Evolutionary conservation across 2,329 filamentous ascomycete genomes (phyloP).

Genomic region (Pestalotiopsis sp.): DNA sequence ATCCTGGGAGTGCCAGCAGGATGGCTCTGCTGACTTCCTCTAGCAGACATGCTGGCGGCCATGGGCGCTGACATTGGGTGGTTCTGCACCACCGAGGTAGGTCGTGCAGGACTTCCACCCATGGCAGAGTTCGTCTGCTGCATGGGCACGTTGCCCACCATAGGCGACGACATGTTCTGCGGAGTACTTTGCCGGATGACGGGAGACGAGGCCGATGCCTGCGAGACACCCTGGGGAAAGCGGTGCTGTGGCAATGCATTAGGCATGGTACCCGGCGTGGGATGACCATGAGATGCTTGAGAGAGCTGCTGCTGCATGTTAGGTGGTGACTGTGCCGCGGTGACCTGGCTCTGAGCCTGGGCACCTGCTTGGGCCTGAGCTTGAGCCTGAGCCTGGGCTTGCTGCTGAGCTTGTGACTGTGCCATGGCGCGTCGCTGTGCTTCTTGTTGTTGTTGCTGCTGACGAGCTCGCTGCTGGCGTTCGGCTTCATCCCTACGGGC

Average conservation of each 20-base stretch:
- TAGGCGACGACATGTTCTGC: conserved; percentile 65
- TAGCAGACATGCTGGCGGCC: conserved; percentile 62
- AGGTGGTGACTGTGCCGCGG: conserved; percentile 32
- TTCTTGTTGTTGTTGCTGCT: conserved; percentile 26
- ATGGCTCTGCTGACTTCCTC: conserved; percentile 68
- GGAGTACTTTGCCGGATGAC: conserved; percentile 63
- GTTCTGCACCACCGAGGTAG: conserved; percentile 65
- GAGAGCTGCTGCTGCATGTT: conserved; percentile 32
- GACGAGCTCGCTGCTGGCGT: conserved; percentile 31
- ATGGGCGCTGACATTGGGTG: conserved; percentile 60
- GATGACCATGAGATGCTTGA: conserved; percentile 44
- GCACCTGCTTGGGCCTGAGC: conserved; percentile 22
- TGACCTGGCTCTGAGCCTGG: conserved; percentile 26
- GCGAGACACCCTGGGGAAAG: conserved; percentile 57
- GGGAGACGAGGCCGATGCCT: conserved; percentile 68
- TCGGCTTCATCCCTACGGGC: conserved; percentile 17
- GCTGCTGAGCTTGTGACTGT: conserved; percentile 18
- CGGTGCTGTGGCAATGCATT: conserved; percentile 42
- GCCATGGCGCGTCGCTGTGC: conserved; percentile 30
- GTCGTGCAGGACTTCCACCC: conserved; percentile 66
- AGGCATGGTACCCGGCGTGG: conserved; percentile 34
- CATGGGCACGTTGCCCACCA: conserved; percentile 63
- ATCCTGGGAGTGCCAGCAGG: conserved; percentile 63
- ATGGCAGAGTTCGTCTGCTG: conserved; percentile 66
- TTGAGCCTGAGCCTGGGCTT: conserved; percentile 29